Base-by-base conservation (phyloP, 352 stramenopile species). In the Thalassiosira oceanica region DNA sequence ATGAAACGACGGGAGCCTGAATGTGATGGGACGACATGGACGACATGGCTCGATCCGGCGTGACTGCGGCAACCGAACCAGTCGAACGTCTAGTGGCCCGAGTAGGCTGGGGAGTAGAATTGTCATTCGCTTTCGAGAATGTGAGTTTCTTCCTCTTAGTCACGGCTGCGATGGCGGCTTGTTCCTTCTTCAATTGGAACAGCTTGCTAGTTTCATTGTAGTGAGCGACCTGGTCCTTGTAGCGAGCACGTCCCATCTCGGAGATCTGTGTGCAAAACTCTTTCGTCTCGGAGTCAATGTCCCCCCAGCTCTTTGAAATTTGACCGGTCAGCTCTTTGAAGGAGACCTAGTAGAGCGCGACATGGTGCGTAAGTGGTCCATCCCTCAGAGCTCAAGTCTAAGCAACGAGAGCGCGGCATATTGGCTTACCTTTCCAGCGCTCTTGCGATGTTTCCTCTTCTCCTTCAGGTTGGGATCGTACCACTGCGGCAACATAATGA, bases 391-490 rank as follows among this genome's bases (percentile, higher is more conserved):
- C 31, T n/a, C 8, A n/a, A 37, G 31, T 37, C 31, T 37, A 37
- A 37, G n/a, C 31, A 37, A 37, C 31, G 31, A 46, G 24, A 18
- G 7, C 37, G 16, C 37, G n/a, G n/a, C 37, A 46, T 5, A 41
- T n/a, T 36, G 15, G 23, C 57, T 56, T 35, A 75, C 55, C 53
- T 72, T 78, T 7, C 68, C 68, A 53, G 72, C 60, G 1, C 46
- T 78, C 44, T 73, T 72, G 11, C 68, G 41, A 33, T 78, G 68
- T 36, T 78, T 78, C 2, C 68, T 23, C 24, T 78, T 78, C 27
- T 72, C 68, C 31, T 78, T 78, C n/a, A 55, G 44, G 33, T 78
- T 69, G 29, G 68, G 61, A 29, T 78, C 61, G 41, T 78, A 73
- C 58, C 58, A 78, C 21, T 58, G 52, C 11, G 68, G 61, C 23